Base-by-base conservation (phyloP, 441 rosid genomes). In the Raphanus hybrid region DNA sequence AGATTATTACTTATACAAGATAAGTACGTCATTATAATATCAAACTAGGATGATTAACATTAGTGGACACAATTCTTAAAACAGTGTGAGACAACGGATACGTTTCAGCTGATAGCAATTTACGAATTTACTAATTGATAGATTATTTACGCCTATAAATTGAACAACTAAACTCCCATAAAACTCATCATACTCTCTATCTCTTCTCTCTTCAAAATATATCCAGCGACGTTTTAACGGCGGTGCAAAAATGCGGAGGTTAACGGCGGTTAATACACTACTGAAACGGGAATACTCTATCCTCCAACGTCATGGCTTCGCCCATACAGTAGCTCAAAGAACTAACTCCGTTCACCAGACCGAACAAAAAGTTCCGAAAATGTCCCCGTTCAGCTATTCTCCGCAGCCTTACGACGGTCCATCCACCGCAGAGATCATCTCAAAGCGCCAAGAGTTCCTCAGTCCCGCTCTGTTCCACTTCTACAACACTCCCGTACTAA, bases 361-460 rank as follows among this genome's bases (percentile, higher is more conserved):
- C 45, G 92, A 76, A 29, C 76, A 9, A 32, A 16, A n/a, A 73
- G 2, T 82, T 20, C 90, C 86, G 23, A 87, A 84, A 83, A 75
- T 91, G 82, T 94, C 99, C 66, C 70, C 93, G 3, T 92, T 92
- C 82, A 85, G 80, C 68, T 87, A 90, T 85, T 64, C 89, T 52
- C 97, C 96, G 2, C 85, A 87, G 66, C 90, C 89, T 2, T 92
- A 94, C 81, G 65, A 78, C 72, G 97, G 99, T n/a, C 97, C 99
- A 2, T 80, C 96, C 66, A 78, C 88, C 58, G 93, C 78, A 3
- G 93, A 91, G 79, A 89, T 92, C 81, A 45, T 90, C 41, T 80
- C 89, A 41, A 88, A 91, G 75, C 86, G 98, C 48, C 84, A 84
- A 71, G 50, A 84, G 84, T 94, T 73, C 78, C 97, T 94, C 78